Conservation (phyloP, 1,284 basidiomycete genomes). For the Inonotus obliquus region DNA sequence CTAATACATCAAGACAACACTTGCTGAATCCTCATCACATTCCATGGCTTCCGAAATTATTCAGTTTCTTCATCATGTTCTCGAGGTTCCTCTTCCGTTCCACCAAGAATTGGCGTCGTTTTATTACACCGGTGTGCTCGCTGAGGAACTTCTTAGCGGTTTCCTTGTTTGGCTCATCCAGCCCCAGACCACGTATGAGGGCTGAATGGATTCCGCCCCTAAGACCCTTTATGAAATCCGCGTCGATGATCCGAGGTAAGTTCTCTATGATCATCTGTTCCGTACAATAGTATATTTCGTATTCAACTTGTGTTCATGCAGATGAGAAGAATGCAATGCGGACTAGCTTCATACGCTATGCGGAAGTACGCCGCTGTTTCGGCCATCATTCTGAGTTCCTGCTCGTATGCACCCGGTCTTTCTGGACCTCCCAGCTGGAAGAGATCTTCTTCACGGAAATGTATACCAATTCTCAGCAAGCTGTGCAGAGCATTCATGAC, state of each 20-base stretch:
- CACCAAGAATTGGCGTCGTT: conserved; percentile 32
- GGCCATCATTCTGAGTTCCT: conserved; percentile 46
- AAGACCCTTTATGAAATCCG: conserved; percentile 21
- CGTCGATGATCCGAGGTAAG: conserved; percentile 47
- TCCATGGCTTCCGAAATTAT: not conserved
- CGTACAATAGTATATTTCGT: not conserved
- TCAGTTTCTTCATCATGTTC: conserved; percentile 31
- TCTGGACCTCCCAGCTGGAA: conserved; percentile 36
- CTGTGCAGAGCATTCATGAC: not conserved
- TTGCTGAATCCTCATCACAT: not conserved
- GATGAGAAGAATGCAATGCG: not conserved
- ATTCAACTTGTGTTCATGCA: not conserved
- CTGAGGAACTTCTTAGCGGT: conserved; percentile 37
- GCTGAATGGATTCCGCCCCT: not conserved
- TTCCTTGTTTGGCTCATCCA: conserved; percentile 32
- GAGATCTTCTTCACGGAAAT: conserved; percentile 33
- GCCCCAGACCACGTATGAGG: conserved; percentile 26
- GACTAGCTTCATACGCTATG: conserved; percentile 41
- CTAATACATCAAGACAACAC: too few species aligned
- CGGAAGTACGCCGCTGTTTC: conserved; percentile 49
- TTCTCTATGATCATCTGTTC: conserved; percentile 51
- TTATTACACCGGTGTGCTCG: conserved; percentile 37
- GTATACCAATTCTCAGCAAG: conserved; percentile 28
- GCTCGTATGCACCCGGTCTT: conserved; percentile 31
- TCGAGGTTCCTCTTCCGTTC: conserved; percentile 29